These are phyloP conservation scores for Yarrowia sp. DNA, from an alignment of 805 yeast genomes.

Conservation along the genomic window DNA sequence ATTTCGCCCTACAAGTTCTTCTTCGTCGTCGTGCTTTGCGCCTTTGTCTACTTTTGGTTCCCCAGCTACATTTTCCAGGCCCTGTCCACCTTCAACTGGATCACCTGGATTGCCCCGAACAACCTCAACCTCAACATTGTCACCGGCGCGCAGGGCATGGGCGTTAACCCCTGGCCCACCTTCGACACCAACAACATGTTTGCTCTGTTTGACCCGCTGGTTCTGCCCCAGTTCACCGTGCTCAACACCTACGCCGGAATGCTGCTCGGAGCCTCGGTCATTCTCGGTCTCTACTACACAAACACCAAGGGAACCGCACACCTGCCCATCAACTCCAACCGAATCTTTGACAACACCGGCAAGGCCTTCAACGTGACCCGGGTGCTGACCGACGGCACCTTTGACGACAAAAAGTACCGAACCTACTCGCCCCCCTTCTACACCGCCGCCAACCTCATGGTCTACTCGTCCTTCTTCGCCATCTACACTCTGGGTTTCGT, in stretches of 20 bases:
- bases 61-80: constrained; percentile 72
- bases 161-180: constrained; percentile 57
- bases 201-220: constrained; percentile 49
- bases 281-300: constrained; percentile 60
- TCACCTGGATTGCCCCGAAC: constrained; percentile 62
- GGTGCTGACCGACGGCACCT: constrained; percentile 49
- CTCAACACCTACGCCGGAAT: constrained; percentile 52
- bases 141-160: constrained; percentile 68
- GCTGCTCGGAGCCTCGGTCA: constrained; percentile 56
- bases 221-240: constrained; percentile 55
- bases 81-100: constrained; percentile 69
- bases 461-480: constrained; percentile 64
- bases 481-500: constrained; percentile 63
- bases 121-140: constrained; percentile 66
- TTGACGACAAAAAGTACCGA: constrained; percentile 58
- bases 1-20: constrained; percentile 63
- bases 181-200: constrained; percentile 55
- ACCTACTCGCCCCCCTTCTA: constrained; percentile 73
- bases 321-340: constrained; percentile 65
- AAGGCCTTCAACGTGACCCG: constrained; percentile 57
- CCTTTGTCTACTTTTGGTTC: constrained; percentile 69
- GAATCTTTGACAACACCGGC: constrained; percentile 62
- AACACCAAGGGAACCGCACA: constrained; percentile 67
- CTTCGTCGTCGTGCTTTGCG: constrained; percentile 52
- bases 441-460: constrained; percentile 55